Evolutionary conservation across 345 rosid species (phyloP), one percentile per base, ranked within the genome.

Genomic region (Reutealis trisperma): DNA sequence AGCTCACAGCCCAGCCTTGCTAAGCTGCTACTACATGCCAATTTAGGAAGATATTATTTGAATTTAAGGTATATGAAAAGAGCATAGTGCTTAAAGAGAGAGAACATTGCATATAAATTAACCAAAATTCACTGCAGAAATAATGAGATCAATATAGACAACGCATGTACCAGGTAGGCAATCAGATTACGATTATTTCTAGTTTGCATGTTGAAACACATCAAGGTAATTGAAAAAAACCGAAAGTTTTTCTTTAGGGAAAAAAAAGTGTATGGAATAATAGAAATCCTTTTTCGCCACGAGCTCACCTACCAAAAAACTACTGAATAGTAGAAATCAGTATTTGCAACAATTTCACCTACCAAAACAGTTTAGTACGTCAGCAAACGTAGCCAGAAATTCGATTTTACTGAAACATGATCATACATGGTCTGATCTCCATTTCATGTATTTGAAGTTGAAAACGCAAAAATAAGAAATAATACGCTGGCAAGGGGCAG

Each of bases 311-410:
- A 52, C 22, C 19, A 22, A 59, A 37, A 22, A 68, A 70, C 2
- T 27, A 52, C 24, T 6, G 24, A 41, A 27, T 18, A 22, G 57
- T 18, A 59, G 41, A 83, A 57, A 77, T 78, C 21, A 16, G 63
- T 25, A 59, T 70, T 70, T 47, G 70, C 75, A 73, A 70, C 79
- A 81, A 76, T 75, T 71, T 81, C 79, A 83, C 88, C 80, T 81
- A 87, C 94, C 86, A 8, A 86, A 79, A 84, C 84, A 86, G 80
- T 66, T 66, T 71, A 71, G 88, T 55, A 82, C 30, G 74, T 86
- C 89, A 47, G 86, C 83, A 77, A 86, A 86, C 91, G 86, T 52
- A 59, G 76, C 82, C 51, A 80, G 70, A 72, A 77, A 67, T 41
- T 76, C 30, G 72, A 65, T 52, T 14, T 71, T 67, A 47, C 80